A percentile compares a stretch with the other conserved stretches of the same genome.
Evolutionary conservation across 2,329 filamentous ascomycete species (phyloP).

Genomic region (Xylariales sp.): DNA sequence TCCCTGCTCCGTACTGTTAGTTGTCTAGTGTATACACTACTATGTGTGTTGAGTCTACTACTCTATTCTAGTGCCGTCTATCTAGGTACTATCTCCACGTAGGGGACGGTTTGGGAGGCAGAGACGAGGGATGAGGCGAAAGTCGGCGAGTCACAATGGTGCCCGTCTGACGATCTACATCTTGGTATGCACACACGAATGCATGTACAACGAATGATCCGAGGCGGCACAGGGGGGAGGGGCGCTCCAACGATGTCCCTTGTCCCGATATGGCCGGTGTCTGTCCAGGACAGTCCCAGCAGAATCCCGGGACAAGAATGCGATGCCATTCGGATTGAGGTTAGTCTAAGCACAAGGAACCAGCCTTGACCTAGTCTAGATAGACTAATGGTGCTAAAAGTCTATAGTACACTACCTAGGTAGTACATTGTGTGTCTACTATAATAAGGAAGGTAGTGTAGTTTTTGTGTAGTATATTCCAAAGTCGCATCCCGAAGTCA

Average conservation of each 20-base stretch:
- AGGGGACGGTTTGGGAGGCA: too few species aligned
- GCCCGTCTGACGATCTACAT: slow-evolving; percentile 24
- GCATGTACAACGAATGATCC: slow-evolving; percentile 25
- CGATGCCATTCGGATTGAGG: slow-evolving; percentile 6
- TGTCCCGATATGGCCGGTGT: slow-evolving; percentile 23
- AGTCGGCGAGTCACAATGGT: slow-evolving; percentile 26
- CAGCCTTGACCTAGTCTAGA: background rate
- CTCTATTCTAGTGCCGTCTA: background rate
- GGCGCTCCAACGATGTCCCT: slow-evolving; percentile 17
- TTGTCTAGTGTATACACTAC: too few species aligned
- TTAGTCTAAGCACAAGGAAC: background rate
- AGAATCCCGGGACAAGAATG: slow-evolving; percentile 1
- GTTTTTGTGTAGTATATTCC: too few species aligned
- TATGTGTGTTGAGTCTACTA: background rate
- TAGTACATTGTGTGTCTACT: background rate
- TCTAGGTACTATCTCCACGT: too few species aligned
- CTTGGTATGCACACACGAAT: slow-evolving; percentile 13
- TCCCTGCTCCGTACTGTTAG: too few species aligned
- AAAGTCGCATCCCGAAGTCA: background rate
- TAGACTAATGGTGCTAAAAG: too few species aligned
- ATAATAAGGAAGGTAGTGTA: too few species aligned
- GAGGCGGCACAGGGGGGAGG: slow-evolving; percentile 18
- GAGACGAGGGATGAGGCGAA: slow-evolving; percentile 18
- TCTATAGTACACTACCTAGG: too few species aligned
- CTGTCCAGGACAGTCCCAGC: slow-evolving; percentile 7